These are phyloP conservation scores for Corynespora cassiicola DNA, from an alignment of 2,329 filamentous ascomycete species.

Conservation along the genomic window DNA sequence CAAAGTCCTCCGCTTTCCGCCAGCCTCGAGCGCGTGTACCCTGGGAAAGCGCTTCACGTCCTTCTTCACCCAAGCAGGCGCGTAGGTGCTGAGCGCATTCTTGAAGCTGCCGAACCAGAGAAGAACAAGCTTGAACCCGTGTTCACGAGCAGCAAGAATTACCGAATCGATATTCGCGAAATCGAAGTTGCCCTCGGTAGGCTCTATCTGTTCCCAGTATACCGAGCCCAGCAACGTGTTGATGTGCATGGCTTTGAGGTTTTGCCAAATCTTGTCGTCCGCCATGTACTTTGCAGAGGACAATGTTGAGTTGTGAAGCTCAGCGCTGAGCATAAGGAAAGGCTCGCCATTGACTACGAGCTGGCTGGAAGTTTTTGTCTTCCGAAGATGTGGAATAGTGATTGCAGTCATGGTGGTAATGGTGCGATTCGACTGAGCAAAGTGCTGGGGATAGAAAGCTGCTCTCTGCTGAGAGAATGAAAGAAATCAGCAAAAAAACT, in stretches of 20 bases:
- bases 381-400: constrained; percentile 11
- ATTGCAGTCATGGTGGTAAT: not conserved
- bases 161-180: constrained; percentile 47
- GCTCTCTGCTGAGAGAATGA: no score
- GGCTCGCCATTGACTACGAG: constrained; percentile 51
- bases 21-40: constrained; percentile 2
- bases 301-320: constrained; percentile 53
- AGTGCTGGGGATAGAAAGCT: no score
- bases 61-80: constrained; percentile 17
- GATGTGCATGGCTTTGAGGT: constrained; percentile 41
- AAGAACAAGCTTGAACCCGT: constrained; percentile 45
- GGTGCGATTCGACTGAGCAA: no score
- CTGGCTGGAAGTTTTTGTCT: constrained; percentile 32
- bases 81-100: constrained; percentile 40
- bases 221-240: constrained; percentile 52
- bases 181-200: constrained; percentile 48
- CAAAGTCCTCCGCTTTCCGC: not conserved
- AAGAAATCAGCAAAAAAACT: no score
- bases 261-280: constrained; percentile 42
- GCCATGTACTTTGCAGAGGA: constrained; percentile 49
- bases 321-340: constrained; percentile 46
- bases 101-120: constrained; percentile 55
- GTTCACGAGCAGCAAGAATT: constrained; percentile 38
- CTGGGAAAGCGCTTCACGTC: constrained; percentile 32
- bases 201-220: constrained; percentile 53